Conservation (phyloP, 192 early-diverging fungal genomes). For the Dispira parvispora region DNA sequence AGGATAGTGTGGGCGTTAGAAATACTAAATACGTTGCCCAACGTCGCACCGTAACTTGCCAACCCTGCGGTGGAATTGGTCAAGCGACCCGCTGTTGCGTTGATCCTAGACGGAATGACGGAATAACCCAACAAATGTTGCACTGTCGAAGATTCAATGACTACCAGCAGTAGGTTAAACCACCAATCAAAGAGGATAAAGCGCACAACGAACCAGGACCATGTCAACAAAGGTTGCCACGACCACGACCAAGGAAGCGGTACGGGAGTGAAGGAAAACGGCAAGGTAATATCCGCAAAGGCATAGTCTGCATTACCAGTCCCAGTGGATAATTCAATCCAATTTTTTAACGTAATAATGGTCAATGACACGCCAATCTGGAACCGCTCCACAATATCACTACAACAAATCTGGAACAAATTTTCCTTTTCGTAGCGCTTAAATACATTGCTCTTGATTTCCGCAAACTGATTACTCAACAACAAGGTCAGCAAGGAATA, state of each 20-base stretch:
- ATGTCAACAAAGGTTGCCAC: neutral
- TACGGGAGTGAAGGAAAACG: neutral
- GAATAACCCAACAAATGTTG: too few species aligned
- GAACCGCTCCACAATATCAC: conserved; percentile 92
- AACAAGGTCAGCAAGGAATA: conserved; percentile 86
- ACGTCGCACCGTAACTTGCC: too few species aligned
- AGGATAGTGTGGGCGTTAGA: conserved; percentile 20
- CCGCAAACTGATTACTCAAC: conserved; percentile 94
- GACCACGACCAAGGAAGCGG: neutral
- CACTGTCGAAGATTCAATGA: neutral
- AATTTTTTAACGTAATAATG: conserved; percentile 82
- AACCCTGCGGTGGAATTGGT: too few species aligned
- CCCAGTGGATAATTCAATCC: conserved; percentile 54
- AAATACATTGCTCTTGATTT: conserved; percentile 94
- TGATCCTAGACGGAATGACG: too few species aligned
- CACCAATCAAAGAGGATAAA: neutral
- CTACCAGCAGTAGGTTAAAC: neutral
- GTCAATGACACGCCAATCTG: conserved; percentile 73
- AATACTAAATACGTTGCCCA: too few species aligned
- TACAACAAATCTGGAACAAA: conserved; percentile 86
- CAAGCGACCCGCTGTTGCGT: too few species aligned
- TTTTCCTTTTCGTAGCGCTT: conserved; percentile 95
- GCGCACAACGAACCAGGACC: neutral
- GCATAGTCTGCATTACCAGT: neutral
- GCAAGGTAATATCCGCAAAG: neutral